Base-by-base conservation (phyloP, 768 basidiomycete genomes). In the Kwoniella newhampshirensis region DNA sequence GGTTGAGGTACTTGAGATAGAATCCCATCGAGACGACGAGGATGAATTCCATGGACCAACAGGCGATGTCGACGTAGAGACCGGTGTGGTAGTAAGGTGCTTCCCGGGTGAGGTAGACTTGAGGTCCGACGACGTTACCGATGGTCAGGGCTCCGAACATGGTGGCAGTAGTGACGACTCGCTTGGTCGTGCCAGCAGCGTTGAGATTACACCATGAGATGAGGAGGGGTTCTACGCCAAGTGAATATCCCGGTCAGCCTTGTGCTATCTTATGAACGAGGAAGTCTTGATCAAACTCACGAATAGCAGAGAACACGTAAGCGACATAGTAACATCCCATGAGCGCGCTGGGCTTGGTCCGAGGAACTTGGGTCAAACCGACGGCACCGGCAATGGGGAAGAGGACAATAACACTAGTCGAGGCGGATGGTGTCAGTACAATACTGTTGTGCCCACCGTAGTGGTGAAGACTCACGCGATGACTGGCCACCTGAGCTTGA, bases 381-480 rank as follows among this genome's bases (percentile, higher is more conserved):
- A 61, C 32, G 12, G 73, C 73, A 39, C 73, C 73, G 28, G 66
- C 73, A 48, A 74, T 74, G 36, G 73, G 69, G 63, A 69, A 69
- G 36, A 69, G 56, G 27, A 49, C 48, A 36, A 66, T 28, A 7
- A 44, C 59, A 35, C 28, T 35, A 13, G 17, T 35, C 21, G 20
- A 45, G 26, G 30, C 48, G 15, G 26, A 12, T 30, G 26, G 23
- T 39, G 35, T 12, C 27, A 43, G 45, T 37, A 40, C 25, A 49
- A 40, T 13, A n/a, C n/a, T n/a, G n/a, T n/a, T n/a, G n/a, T n/a
- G n/a, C n/a, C n/a, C 20, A 17, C 37, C 44, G 35, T n/a, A n/a
- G n/a, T n/a, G n/a, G n/a, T n/a, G n/a, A n/a, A n/a, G n/a, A n/a
- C n/a, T n/a, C n/a, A n/a, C 6, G 65, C 68, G 20, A 70, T 36